Evolutionary conservation across 371 early-diverging fungal species (phyloP), one percentile per base, ranked within the genome.

Genomic region (Massospora cicadina): DNA sequence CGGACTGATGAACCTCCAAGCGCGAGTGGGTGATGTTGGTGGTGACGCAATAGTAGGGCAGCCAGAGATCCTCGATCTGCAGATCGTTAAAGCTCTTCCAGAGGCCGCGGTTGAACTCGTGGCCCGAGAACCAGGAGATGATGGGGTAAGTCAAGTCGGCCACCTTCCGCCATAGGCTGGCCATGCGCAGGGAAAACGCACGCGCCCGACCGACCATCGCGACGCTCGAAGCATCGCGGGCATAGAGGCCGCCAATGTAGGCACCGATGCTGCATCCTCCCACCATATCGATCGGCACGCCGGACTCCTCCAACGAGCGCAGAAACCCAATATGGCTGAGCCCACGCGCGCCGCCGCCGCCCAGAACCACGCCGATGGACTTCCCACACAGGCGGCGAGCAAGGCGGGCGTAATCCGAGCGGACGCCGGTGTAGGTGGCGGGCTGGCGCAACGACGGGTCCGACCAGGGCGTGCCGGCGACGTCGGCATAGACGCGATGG

Each of bases 261-360:
- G 93, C 85, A 7, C 99, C 99, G 72, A 99, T 99, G 65, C 91
- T 90, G 0, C 97, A 96, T 27, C 99, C 99, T 33, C 99, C 98
- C 54, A 99, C 82, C 74, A 94, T 91, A 76, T 99, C 99, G 59
- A 99, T 88, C 0, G 99, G 98, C 24, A 99, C 91, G 0, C 95
- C 95, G 0, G 94, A 95, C 72, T 99, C 99, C 75, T 99, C 98
- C 55, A 99, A 77, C 0, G 98, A 98, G 60, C 87, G 84, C 66
- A 99, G 89, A 24, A 98, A 83, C 54, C 99, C 99, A 55, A 99
- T 81, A 67, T 98, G 98, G 0, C 93, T 85, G 55, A 97, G 83
- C 17, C 99, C 99, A 54, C 99, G 83, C 0, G 99, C 99, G 1
- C 99, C 99, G 30, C 99, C 99, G 24, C 99, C 99, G 32, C 99